phyloP scores from a whole-genome alignment of 2,329 filamentous ascomycete genomes.

The Helotiales sp. region DNA sequence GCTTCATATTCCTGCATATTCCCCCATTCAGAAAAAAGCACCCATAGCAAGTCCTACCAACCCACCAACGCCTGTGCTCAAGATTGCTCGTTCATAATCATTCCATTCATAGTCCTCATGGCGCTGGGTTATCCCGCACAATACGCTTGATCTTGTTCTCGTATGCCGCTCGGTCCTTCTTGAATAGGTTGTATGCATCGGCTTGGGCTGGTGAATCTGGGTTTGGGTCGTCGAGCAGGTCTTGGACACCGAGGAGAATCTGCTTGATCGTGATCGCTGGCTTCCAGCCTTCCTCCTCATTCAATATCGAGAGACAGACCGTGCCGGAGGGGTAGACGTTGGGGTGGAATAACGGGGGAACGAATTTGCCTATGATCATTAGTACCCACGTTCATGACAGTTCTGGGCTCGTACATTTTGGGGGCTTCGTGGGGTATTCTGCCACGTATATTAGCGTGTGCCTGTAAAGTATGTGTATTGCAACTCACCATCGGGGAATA shows the following conservation, averaged over 20 bases:
- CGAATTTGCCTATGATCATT: constrained; percentile 77
- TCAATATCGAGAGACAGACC: constrained; percentile 94
- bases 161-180: constrained; percentile 84
- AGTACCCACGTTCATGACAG: constrained; percentile 10
- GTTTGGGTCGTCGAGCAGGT: constrained; percentile 93
- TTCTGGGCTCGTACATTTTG: constrained; percentile 74
- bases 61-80: constrained; percentile 27
- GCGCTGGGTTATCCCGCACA: constrained; percentile 85
- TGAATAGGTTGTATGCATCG: constrained; percentile 95
- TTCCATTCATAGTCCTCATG: constrained; percentile 42
- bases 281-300: constrained; percentile 98
- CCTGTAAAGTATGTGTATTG: neutral
- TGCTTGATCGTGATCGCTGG: constrained; percentile 98
- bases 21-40: too few species aligned
- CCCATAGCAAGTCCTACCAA: constrained; percentile 10
- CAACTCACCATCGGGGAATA: constrained; percentile 83
- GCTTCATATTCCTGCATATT: neutral
- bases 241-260: constrained; percentile 93
- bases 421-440: constrained; percentile 99
- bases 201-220: constrained; percentile 96
- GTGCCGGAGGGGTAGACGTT: constrained; percentile 99
- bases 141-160: constrained; percentile 84
- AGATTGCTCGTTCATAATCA: constrained; percentile 9
- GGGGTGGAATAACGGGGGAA: constrained; percentile 92
- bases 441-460: constrained; percentile 28